phyloP scores from a whole-genome alignment of 345 rosid species.

The Barbarea vulgaris region DNA sequence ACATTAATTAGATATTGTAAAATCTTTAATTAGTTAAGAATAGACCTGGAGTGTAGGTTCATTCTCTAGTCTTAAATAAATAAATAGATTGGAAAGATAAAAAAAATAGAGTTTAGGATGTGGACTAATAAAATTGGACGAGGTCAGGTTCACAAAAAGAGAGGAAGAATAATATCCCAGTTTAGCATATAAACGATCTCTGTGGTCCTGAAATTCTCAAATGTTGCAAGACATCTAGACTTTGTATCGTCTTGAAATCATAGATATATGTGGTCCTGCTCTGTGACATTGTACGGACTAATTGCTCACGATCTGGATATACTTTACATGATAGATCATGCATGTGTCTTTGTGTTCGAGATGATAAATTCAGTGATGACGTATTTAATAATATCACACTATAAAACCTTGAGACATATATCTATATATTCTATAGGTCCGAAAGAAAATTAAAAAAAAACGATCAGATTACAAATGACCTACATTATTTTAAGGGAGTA shows the following conservation, averaged over 20 bases:
- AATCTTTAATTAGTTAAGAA: neutral
- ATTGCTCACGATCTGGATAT: neutral
- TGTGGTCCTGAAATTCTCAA: slow-evolving; percentile 36
- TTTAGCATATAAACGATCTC: slow-evolving; percentile 8
- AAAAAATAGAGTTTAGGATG: neutral
- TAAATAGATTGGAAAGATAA: too few species aligned
- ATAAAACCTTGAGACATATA: neutral
- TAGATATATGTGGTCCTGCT: slow-evolving; percentile 37
- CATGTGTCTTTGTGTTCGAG: slow-evolving; percentile 11
- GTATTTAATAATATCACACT: slow-evolving; percentile 7
- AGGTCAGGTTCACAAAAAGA: slow-evolving; percentile 15
- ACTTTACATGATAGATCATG: slow-evolving; percentile 3
- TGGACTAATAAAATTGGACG: slow-evolving; percentile 7
- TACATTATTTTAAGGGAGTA: neutral
- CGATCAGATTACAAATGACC: neutral
- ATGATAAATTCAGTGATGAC: slow-evolving; percentile 18
- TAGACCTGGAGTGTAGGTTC: neutral
- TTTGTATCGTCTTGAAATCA: slow-evolving; percentile 12
- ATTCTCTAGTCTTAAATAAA: neutral
- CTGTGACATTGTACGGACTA: slow-evolving; percentile 38
- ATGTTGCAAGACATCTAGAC: slow-evolving; percentile 24
- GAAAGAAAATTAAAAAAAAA: neutral
- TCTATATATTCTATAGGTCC: neutral
- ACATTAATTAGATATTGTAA: slow-evolving; percentile 6
- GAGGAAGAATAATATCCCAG: neutral